Evolutionary conservation across 108 stramenopile species (phyloP).

Genomic region (Pseudonitzschia delicatissima): DNA sequence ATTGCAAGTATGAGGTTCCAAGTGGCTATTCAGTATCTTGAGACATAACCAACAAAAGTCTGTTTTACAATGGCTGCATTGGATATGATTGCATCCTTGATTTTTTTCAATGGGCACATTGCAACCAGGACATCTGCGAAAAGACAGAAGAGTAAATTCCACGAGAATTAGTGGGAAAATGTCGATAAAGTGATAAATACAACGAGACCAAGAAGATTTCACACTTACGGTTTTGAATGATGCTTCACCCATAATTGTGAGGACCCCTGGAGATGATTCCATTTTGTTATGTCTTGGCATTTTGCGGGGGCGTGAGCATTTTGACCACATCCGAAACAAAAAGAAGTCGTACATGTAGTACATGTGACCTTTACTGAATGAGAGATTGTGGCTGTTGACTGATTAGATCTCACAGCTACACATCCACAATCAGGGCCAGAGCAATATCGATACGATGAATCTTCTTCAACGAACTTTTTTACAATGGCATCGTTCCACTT

Average conservation of each 20-base stretch:
- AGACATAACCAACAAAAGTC: slow-evolving; percentile 43
- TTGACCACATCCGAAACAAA: slow-evolving; percentile 32
- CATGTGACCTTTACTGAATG: slow-evolving; percentile 8
- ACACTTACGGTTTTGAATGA: slow-evolving; percentile 38
- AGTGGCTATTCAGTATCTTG: slow-evolving; percentile 7
- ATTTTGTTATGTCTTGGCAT: slow-evolving; percentile 20
- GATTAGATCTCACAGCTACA: background rate
- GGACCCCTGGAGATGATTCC: slow-evolving; percentile 15
- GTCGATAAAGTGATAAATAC: background rate
- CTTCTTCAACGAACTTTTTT: slow-evolving; percentile 17
- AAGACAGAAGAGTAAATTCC: background rate
- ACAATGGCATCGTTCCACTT: slow-evolving; percentile 6
- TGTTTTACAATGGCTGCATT: slow-evolving; percentile 21
- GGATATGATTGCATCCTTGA: slow-evolving; percentile 59
- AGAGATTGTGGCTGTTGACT: background rate
- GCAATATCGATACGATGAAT: slow-evolving; percentile 21
- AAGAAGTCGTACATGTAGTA: slow-evolving; percentile 13
- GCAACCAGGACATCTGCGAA: slow-evolving; percentile 40
- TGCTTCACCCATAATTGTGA: slow-evolving; percentile 39
- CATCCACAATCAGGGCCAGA: slow-evolving; percentile 25
- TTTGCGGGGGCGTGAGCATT: slow-evolving; percentile 24
- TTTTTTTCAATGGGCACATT: slow-evolving; percentile 53
- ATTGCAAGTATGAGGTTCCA: slow-evolving; percentile 23
- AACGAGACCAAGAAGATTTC: background rate
- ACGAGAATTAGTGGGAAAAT: background rate